phyloP scores from a whole-genome alignment of 1,284 basidiomycete genomes.

The Marasmius oreades region DNA sequence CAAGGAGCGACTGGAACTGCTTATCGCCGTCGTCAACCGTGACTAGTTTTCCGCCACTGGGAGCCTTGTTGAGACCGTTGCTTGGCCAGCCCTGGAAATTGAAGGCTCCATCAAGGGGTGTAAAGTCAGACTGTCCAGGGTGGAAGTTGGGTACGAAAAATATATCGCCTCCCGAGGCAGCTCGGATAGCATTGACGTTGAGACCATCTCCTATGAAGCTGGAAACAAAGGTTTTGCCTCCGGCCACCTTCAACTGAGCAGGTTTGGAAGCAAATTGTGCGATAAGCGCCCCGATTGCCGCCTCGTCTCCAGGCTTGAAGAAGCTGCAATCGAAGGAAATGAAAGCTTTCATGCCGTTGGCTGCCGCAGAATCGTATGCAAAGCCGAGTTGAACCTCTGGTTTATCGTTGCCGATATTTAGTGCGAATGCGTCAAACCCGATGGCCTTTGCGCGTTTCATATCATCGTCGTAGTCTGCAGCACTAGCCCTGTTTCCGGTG shows the following conservation, averaged over 20 bases:
- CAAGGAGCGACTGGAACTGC: slow-evolving; percentile 16
- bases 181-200: slow-evolving; percentile 13
- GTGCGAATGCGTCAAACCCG: slow-evolving; percentile 26
- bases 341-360: slow-evolving; percentile 29
- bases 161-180: slow-evolving; percentile 12
- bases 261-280: slow-evolving; percentile 17
- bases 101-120: slow-evolving; percentile 19
- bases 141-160: slow-evolving; percentile 21
- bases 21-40: slow-evolving; percentile 26
- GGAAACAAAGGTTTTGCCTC: slow-evolving; percentile 16
- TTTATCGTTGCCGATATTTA: slow-evolving; percentile 20
- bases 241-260: slow-evolving; percentile 16
- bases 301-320: slow-evolving; percentile 17
- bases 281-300: slow-evolving; percentile 17
- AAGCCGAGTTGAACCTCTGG: slow-evolving; percentile 28
- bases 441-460: slow-evolving; percentile 24
- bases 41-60: slow-evolving; percentile 10
- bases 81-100: slow-evolving; percentile 21
- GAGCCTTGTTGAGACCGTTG: slow-evolving; percentile 22
- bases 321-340: slow-evolving; percentile 30
- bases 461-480: slow-evolving; percentile 24
- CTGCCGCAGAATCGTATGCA: slow-evolving; percentile 27
- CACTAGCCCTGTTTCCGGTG: slow-evolving; percentile 15
- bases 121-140: slow-evolving; percentile 18
- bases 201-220: slow-evolving; percentile 20